Percentiles rank a stretch among this genome's conserved stretches.
These are phyloP conservation scores for Phalaenopsis hybrid DNA, from an alignment of 116 monocot genomes.

Conservation along the genomic window DNA sequence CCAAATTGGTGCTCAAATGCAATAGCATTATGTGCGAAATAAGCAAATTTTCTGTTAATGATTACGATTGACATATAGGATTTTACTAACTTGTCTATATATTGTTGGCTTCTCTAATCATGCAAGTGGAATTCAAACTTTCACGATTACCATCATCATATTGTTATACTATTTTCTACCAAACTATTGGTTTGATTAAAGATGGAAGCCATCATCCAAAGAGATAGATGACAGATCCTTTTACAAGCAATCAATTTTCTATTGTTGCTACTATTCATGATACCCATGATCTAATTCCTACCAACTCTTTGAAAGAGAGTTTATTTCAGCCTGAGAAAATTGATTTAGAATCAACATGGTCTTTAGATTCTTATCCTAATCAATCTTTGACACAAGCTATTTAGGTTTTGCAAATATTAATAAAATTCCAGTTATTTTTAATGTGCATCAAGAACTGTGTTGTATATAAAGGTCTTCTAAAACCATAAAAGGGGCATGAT, in stretches of 20 bases:
- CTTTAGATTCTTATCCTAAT: not conserved
- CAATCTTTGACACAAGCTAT: not conserved
- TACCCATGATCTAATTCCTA: not conserved
- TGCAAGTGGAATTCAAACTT: not conserved
- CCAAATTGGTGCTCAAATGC: not conserved
- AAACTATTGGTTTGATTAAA: not conserved
- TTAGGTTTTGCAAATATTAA: not conserved
- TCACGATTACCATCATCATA: not conserved
- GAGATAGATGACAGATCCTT: not conserved
- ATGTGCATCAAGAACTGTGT: too few species aligned
- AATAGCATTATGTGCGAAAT: not conserved
- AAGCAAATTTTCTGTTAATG: not conserved
- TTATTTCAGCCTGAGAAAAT: not conserved
- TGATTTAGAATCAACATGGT: not conserved
- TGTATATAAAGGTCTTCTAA: not conserved
- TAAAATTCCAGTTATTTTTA: too few species aligned
- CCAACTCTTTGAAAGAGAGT: too few species aligned
- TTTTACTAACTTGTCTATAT: too few species aligned
- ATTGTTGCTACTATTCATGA: not conserved
- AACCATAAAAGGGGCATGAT: not conserved
- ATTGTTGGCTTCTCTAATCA: not conserved
- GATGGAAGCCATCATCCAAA: not conserved
- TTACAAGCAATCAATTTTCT: not conserved
- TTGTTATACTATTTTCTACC: not conserved
- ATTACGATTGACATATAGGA: not conserved